phyloP scores from a whole-genome alignment of 331 rosid species.

The Quercus phellos region DNA sequence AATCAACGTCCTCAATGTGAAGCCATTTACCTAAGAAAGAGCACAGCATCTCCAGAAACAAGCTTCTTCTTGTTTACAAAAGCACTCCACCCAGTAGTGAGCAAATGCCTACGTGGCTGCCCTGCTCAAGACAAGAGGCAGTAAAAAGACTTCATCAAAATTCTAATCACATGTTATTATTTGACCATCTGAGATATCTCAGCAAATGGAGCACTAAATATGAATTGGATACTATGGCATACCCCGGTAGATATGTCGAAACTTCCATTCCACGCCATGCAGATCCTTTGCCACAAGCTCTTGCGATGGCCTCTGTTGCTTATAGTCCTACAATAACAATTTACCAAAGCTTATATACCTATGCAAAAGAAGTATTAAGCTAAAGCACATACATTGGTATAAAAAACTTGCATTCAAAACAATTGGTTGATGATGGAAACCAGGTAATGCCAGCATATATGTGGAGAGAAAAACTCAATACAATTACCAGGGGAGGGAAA shows the following conservation, averaged over 20 bases:
- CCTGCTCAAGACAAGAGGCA: constrained; percentile 43
- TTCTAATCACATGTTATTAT: neutral
- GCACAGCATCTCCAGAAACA: constrained; percentile 95
- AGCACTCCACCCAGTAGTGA: constrained; percentile 99
- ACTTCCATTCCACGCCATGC: constrained; percentile 89
- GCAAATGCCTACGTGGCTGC: constrained; percentile 98
- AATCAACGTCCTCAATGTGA: neutral
- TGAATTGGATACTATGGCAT: neutral
- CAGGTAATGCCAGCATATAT: neutral
- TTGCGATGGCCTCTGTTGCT: constrained; percentile 91
- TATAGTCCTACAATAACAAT: constrained; percentile 61
- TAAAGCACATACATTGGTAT: neutral
- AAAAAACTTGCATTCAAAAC: neutral
- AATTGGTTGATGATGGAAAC: neutral
- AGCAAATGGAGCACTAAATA: neutral
- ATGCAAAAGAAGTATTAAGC: neutral
- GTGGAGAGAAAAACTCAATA: neutral
- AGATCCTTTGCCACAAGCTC: constrained; percentile 97
- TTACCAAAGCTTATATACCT: neutral
- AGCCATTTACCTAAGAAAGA: constrained; percentile 68
- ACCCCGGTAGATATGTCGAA: constrained; percentile 95
- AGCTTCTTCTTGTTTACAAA: constrained; percentile 98
- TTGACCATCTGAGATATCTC: neutral
- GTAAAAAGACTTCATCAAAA: neutral
- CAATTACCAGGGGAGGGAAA: constrained; percentile 88